Evolutionary conservation across 1,284 basidiomycete species (phyloP).

Genomic region (Rhodotorula sp.): DNA sequence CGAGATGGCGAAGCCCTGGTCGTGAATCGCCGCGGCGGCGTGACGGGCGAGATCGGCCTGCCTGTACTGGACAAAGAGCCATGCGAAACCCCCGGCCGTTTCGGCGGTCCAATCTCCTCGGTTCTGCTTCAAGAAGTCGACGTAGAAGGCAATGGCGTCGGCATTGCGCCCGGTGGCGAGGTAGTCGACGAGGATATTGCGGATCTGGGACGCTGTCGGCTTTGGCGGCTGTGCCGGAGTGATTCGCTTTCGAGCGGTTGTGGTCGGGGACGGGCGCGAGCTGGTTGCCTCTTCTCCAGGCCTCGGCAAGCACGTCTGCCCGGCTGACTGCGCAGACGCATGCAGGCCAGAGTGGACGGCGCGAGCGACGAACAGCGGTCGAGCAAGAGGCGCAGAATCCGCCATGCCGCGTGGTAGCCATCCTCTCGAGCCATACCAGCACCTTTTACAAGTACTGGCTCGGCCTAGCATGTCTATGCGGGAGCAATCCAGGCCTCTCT

Average conservation of each 20-base stretch:
- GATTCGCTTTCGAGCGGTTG: not conserved
- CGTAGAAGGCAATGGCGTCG: constrained; percentile 10
- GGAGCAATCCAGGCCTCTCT: no score
- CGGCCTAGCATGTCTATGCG: not conserved
- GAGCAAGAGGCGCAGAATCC: no score
- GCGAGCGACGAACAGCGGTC: no score
- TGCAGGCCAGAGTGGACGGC: no score
- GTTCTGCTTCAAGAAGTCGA: not conserved
- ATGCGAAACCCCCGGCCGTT: constrained; percentile 5
- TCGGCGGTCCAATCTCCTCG: not conserved
- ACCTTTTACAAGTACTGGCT: not conserved
- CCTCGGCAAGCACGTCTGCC: no score
- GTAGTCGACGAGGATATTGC: constrained; percentile 13
- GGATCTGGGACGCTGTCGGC: not conserved
- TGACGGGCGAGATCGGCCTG: constrained; percentile 22
- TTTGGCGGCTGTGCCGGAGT: not conserved
- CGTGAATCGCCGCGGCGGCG: constrained; percentile 11
- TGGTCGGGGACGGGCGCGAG: not conserved
- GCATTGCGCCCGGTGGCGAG: constrained; percentile 8
- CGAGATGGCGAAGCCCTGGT: constrained; percentile 19
- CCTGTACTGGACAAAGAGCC: constrained; percentile 30
- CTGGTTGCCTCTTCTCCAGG: no score
- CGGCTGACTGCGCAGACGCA: not conserved
- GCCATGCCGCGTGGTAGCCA: not conserved
- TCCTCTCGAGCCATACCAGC: not conserved